Conservation (phyloP, 148 eudicot genomes). For the Arctostaphylos glauca region DNA sequence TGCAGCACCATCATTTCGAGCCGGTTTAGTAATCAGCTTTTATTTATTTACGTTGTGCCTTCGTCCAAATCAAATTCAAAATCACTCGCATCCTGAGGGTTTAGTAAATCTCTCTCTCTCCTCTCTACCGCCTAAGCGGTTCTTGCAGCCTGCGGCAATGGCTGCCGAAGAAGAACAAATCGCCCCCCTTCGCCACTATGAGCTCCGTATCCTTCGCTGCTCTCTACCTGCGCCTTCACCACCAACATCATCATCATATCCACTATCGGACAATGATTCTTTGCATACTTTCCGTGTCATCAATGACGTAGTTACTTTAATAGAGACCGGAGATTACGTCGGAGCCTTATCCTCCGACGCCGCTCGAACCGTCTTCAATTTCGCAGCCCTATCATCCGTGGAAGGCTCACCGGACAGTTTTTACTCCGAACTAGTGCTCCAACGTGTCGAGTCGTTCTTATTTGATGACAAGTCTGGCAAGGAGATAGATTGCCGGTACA, state of each 20-base stretch:
- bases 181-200: slow-evolving; percentile 40
- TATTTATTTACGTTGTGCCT: too few relatives aligned
- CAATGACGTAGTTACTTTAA: slow-evolving; percentile 37
- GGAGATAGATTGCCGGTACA: slow-evolving; percentile 19
- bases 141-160: not conserved
- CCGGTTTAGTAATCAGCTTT: too few relatives aligned
- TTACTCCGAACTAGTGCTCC: slow-evolving; percentile 44
- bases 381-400: slow-evolving; percentile 14
- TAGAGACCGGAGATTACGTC: slow-evolving; percentile 62
- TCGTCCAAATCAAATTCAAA: too few relatives aligned
- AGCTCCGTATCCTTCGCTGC: slow-evolving; percentile 95
- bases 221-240: slow-evolving; percentile 39
- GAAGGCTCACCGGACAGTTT: slow-evolving; percentile 36
- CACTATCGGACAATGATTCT: slow-evolving; percentile 6
- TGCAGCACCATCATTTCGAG: too few relatives aligned
- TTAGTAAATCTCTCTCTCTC: not conserved
- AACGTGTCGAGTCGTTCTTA: slow-evolving; percentile 44
- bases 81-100: too few relatives aligned
- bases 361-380: slow-evolving; percentile 31
- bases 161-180: slow-evolving; percentile 22
- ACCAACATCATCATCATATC: not conserved
- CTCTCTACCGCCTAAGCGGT: not conserved
- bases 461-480: slow-evolving; percentile 20
- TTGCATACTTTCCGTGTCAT: slow-evolving; percentile 17
- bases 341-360: slow-evolving; percentile 65